A percentile compares a stretch with the other conserved stretches of the same genome.
Conservation (phyloP, 805 yeast genomes). For the Kuraishia cidri region DNA sequence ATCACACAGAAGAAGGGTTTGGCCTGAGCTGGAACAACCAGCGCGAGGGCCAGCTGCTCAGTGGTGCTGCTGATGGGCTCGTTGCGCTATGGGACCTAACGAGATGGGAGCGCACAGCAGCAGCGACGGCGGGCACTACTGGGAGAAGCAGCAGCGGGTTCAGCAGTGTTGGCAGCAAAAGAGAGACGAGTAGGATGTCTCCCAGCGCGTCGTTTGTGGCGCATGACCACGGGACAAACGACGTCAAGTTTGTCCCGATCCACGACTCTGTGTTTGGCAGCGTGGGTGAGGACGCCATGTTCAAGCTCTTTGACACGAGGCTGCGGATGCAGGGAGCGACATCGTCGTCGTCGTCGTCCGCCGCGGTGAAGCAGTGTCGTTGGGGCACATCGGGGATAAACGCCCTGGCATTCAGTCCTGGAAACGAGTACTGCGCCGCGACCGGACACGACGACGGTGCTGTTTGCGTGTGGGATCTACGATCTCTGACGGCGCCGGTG, state of each 20-base stretch:
- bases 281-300: slow-evolving; percentile 56
- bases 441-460: slow-evolving; percentile 58
- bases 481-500: slow-evolving; percentile 28
- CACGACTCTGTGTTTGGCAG: slow-evolving; percentile 55
- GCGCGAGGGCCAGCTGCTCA: slow-evolving; percentile 47
- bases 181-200: slow-evolving; percentile 3
- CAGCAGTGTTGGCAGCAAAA: too few species aligned
- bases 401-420: slow-evolving; percentile 50
- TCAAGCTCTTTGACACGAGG: slow-evolving; percentile 50
- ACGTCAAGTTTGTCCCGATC: slow-evolving; percentile 55
- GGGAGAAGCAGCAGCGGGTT: background rate
- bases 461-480: slow-evolving; percentile 56
- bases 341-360: background rate
- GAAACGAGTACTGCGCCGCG: slow-evolving; percentile 47
- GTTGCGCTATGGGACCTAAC: slow-evolving; percentile 63
- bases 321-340: slow-evolving; percentile 5
- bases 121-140: slow-evolving; percentile 5
- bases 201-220: slow-evolving; percentile 14
- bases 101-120: slow-evolving; percentile 14
- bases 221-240: slow-evolving; percentile 53
- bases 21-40: slow-evolving; percentile 70
- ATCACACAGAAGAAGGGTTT: slow-evolving; percentile 45
- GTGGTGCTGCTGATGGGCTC: slow-evolving; percentile 58
- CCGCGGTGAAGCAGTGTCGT: background rate
- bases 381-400: slow-evolving; percentile 27